These are phyloP conservation scores for Ogataea hybrid DNA, from an alignment of 1,139 yeast species.

Conservation along the genomic window DNA sequence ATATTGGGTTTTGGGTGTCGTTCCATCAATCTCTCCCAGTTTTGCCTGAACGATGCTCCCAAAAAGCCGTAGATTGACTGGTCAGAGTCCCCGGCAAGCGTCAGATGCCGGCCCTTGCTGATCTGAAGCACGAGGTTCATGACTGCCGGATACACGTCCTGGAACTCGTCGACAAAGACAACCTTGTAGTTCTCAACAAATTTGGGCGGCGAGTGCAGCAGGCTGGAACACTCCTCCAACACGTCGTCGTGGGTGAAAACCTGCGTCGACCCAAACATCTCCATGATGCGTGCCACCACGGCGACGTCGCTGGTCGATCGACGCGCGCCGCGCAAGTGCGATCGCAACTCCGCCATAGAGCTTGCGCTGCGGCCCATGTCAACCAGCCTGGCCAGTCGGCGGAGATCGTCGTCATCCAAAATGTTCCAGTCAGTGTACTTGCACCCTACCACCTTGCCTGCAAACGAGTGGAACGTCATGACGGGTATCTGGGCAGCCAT, in stretches of 20 bases:
- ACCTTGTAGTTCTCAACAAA: conserved; percentile 31
- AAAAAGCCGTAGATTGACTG: conserved; percentile 70
- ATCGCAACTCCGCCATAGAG: conserved; percentile 1
- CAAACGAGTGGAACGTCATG: conserved; percentile 64
- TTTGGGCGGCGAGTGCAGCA: conserved; percentile 21
- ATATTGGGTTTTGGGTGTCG: conserved; percentile 27
- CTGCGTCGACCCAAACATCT: conserved; percentile 33
- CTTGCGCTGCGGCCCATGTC: conserved; percentile 1
- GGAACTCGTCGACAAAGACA: conserved; percentile 72
- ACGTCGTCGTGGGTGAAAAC: conserved; percentile 44
- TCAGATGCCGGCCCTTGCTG: conserved; percentile 45
- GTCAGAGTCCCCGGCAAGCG: conserved; percentile 71
- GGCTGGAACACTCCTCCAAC: conserved; percentile 33
- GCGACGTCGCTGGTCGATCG: conserved; percentile 2
- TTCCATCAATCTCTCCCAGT: conserved; percentile 1
- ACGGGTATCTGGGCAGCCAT: conserved; percentile 39
- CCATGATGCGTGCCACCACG: conserved; percentile 24
- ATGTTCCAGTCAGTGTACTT: conserved; percentile 40
- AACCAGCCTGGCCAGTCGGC: conserved; percentile 9
- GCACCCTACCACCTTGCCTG: conserved; percentile 47
- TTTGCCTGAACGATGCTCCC: conserved; percentile 36
- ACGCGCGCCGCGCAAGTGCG: conserved; percentile 2
- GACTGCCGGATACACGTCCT: conserved; percentile 61
- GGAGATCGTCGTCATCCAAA: conserved; percentile 31
- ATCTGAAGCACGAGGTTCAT: conserved; percentile 44